Base-by-base conservation (phyloP, 345 rosid species). In the Gossypium herbaceum region DNA sequence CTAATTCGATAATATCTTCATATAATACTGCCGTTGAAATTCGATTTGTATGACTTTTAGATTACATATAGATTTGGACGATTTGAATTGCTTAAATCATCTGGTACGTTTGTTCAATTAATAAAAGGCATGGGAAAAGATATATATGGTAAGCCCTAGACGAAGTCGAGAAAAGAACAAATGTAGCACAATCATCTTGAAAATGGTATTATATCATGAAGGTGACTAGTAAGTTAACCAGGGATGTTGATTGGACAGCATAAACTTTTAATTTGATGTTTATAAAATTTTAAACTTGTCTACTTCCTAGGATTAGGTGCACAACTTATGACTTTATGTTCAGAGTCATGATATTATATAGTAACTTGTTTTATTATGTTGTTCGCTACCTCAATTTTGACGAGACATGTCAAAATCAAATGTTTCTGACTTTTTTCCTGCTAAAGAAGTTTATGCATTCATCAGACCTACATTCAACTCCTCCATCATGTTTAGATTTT, bases 81-180 rank as follows among this genome's bases (percentile, higher is more conserved):
- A 45, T 47, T 19, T 68, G 39, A 68, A 68, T 25, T 68, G 72
- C 56, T 68, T 34, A 25, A 68, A 48, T 68, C 13, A 20, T 24
- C 57, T 48, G 58, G 1, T 48, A 25, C 4, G 3, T 48, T 44
- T 45, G 19, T 47, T 11, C 13, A 39, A 45, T 45, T 66, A 66
- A 66, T 45, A 45, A 44, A 66, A 67, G 47, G 19, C 20, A 22
- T 12, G 19, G 39, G n/a, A 11, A 12, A 19, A 45, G 1, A 22
- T 3, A 20, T 57, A 22, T 58, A 47, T 2, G 41, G 16, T 27
- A 12, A 20, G 11, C 54, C 54, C 0, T 44, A 54, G 72, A 13
- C 50, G 73, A 69, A 51, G 20, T 51, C 59, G 17, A 69, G 73
- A 69, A 51, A 68, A 50, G 3, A 69, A 69, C 44, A 20, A 68